Evolutionary conservation across 2,329 filamentous ascomycete genomes (phyloP), one percentile per base, ranked within the genome.

Genomic region (Aschersonia sp.): DNA sequence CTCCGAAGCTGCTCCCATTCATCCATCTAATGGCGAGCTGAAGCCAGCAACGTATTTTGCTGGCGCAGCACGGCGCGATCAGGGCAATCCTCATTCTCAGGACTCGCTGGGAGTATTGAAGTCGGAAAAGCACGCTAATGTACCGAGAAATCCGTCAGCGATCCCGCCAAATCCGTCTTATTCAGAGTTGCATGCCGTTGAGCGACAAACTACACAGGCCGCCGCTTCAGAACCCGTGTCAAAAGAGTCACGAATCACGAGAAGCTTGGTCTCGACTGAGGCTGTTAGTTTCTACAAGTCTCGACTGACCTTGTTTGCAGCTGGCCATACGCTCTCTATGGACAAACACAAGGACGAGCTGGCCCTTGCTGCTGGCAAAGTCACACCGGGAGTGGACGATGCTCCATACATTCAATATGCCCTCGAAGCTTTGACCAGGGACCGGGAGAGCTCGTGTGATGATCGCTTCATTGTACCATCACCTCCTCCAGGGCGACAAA

Each of bases 361-460:
- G 37, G 65, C 70, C 45, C 63, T 72, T 47, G 67, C 71, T 14
- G 73, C 64, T 39, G 67, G 70, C 49, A 70, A 70, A 41, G 70
- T 79, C 48, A 90, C 86, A 0, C 88, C 88, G 0, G 86, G 83
- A 8, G 70, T 87, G 40, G 88, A 95, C 58, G 84, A 94, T 58
- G 84, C 81, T 7, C 88, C 87, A 0, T 94, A 89, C 62, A 86
- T 95, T 52, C 84, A 84, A 53, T 94, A 92, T 62, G 89, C 90
- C 41, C 79, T 97, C 52, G 85, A 94, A 53, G 87, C 90, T 52
- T 69, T 97, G 55, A 94, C 87, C 5, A 73, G 83, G 44, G 78
- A 84, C 56, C 81, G 81, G 49, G 79, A 85, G 50, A 71, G 79
- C 5, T 66, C 70, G 49, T 72, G 74, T 8, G 68, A 73, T 48